Conservation (phyloP, 1,284 basidiomycete genomes). For the Sutorius eximius region DNA sequence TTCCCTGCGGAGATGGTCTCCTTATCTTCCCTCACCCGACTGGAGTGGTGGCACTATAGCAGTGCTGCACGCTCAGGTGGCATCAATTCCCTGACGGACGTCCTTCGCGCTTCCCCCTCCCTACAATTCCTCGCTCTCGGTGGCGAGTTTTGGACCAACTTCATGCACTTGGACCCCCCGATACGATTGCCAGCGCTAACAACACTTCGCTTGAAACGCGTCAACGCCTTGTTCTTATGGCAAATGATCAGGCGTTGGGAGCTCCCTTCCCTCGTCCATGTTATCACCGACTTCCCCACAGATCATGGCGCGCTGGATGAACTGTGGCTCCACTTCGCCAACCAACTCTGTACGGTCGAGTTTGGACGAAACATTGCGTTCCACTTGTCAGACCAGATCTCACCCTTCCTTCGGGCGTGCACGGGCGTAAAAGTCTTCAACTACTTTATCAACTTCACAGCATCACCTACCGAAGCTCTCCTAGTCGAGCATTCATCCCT, state of each 20-base stretch:
- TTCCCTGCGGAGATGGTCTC: slow-evolving; percentile 48
- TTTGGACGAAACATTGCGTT: slow-evolving; percentile 57
- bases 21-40: slow-evolving; percentile 53
- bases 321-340: slow-evolving; percentile 51
- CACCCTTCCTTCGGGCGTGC: slow-evolving; percentile 47
- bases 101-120: slow-evolving; percentile 53
- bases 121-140: slow-evolving; percentile 58
- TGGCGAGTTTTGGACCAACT: slow-evolving; percentile 42
- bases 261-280: slow-evolving; percentile 50
- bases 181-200: slow-evolving; percentile 44
- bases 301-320: slow-evolving; percentile 28
- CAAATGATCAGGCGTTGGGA: slow-evolving; percentile 49
- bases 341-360: slow-evolving; percentile 54
- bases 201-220: slow-evolving; percentile 52
- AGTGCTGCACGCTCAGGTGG: slow-evolving; percentile 63
- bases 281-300: slow-evolving; percentile 37
- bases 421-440: slow-evolving; percentile 51
- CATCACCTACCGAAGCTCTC: slow-evolving; percentile 26
- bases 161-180: slow-evolving; percentile 22
- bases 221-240: slow-evolving; percentile 51
- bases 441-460: slow-evolving; percentile 57
- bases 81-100: slow-evolving; percentile 58
- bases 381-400: slow-evolving; percentile 46
- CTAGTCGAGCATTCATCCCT: slow-evolving; percentile 38
- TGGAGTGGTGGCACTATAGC: slow-evolving; percentile 67